Base-by-base conservation (phyloP, 1,284 basidiomycete species). In the Salmacisia buchloeana region DNA sequence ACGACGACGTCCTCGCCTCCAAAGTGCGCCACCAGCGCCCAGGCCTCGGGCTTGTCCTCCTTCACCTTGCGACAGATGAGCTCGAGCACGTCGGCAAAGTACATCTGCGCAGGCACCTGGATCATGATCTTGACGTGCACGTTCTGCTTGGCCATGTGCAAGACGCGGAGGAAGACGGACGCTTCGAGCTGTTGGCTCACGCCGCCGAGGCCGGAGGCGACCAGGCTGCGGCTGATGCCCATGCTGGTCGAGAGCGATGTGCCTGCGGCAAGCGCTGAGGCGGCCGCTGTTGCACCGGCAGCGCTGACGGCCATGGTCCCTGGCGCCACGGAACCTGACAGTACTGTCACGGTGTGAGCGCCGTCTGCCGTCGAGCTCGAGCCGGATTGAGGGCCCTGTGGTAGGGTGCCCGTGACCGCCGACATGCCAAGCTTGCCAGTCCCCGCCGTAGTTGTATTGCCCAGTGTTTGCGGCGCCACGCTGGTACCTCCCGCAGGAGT, bases 21-120 rank as follows among this genome's bases (percentile, higher is more conserved):
- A 25, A 23, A 45, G 39, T 36, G 23, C 18, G 38, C 35, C 10
- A 52, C 36, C 18, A 79, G 64, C 27, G 75, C 78, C 75, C 77
- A 80, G n/a, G 73, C 69, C 43, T 70, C 69, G 4, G 71, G 64
- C 23, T 69, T 65, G 1, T 63, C 72, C 29, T 80, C 65, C 29
- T 74, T 69, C 12, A 74, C 66, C 62, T 76, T 75, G 31, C 70
- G 63, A 63, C 78, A 77, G 25, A 77, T 69, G 67, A 71, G 69
- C 71, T 97, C 94, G 39, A 97, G 85, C 0, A 94, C 90, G 80
- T 99, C 94, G 62, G 92, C 90, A 84, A 97, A 89, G 80, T 97
- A 98, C 88, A 92, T 96, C n/a, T 91, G 92, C 15, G 89, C 86
- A 2, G 64, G 63, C 13, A 82, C 79, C 36, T 80, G 72, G 13